Conservation (phyloP, 805 yeast genomes). For the Schwanniomyces vanrijiae region DNA sequence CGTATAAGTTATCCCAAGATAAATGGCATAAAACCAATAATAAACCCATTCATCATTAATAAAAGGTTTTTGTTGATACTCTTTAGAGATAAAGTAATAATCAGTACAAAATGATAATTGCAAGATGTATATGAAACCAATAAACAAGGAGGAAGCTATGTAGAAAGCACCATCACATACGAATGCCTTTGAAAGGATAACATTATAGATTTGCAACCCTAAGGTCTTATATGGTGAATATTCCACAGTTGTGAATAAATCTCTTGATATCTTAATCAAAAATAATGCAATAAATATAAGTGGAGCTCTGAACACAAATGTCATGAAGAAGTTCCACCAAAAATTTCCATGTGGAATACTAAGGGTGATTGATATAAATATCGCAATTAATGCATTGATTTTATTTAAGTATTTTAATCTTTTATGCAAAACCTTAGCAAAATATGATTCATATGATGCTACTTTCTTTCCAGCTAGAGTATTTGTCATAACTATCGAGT, state of each 20-base stretch:
- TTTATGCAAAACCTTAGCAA: conserved; percentile 29
- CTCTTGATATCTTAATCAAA: conserved; percentile 24
- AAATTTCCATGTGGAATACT: conserved; percentile 27
- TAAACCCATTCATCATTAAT: conserved; percentile 47
- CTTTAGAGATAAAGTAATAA: conserved; percentile 36
- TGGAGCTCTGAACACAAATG: conserved; percentile 28
- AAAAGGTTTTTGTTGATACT: conserved; percentile 36
- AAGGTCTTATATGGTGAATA: conserved; percentile 32
- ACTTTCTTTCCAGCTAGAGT: conserved; percentile 4
- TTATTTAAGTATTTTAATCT: conserved; percentile 37
- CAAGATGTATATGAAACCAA: conserved; percentile 23
- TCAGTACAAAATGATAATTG: conserved; percentile 26
- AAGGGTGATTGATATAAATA: conserved; percentile 22
- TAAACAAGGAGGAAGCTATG: conserved; percentile 19
- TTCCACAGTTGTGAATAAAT: conserved; percentile 27
- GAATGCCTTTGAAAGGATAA: conserved; percentile 18
- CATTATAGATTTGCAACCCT: conserved; percentile 27
- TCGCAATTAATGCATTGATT: conserved; percentile 26
- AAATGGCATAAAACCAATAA: conserved; percentile 46
- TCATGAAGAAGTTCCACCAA: conserved; percentile 29
- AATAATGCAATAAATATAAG: conserved; percentile 27
- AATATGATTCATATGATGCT: conserved; percentile 12
- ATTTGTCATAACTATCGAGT: conserved; percentile 1
- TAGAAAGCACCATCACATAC: conserved; percentile 18
- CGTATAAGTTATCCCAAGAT: conserved; percentile 47